Evolutionary conservation across 805 yeast genomes (phyloP).

Genomic region (Ogataea ganodermae): DNA sequence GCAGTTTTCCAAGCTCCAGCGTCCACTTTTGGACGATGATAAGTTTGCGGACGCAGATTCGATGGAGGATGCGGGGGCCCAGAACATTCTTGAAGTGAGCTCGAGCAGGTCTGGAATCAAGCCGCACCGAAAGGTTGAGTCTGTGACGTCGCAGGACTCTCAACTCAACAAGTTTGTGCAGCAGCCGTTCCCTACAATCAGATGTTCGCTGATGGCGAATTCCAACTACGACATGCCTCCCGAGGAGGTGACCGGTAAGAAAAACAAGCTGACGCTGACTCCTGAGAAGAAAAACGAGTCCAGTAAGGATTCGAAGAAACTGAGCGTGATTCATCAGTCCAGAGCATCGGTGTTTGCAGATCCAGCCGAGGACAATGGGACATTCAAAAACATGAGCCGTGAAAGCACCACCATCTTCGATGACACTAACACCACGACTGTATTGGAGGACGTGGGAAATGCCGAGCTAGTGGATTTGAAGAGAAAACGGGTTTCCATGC

Average conservation of each 20-base stretch:
- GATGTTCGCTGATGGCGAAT: constrained; percentile 32
- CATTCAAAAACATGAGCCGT: constrained; percentile 5
- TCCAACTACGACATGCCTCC: constrained; percentile 32
- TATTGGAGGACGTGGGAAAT: constrained; percentile 11
- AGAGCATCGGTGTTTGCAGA: constrained; percentile 31
- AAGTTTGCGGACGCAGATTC: constrained; percentile 35
- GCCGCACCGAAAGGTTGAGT: constrained; percentile 33
- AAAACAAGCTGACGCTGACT: constrained; percentile 27
- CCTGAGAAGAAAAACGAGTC: constrained; percentile 26
- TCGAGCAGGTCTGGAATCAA: constrained; percentile 22
- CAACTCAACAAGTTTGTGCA: constrained; percentile 21
- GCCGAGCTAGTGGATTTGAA: constrained; percentile 3
- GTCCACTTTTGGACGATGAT: constrained; percentile 11
- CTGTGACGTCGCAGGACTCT: constrained; percentile 27
- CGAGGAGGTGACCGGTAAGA: constrained; percentile 18
- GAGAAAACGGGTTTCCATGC: constrained; percentile 2
- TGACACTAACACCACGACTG: constrained; percentile 15
- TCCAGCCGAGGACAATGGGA: constrained; percentile 25
- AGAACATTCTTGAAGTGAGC: constrained; percentile 9
- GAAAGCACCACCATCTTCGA: constrained; percentile 25
- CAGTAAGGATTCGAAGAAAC: background rate
- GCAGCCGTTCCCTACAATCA: constrained; percentile 24
- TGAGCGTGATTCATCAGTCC: background rate
- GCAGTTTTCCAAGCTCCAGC: constrained; percentile 15
- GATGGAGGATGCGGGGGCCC: constrained; percentile 11